Evolutionary conservation across 2,329 filamentous ascomycete genomes (phyloP).

Genomic region (Trichoderma harzianum): DNA sequence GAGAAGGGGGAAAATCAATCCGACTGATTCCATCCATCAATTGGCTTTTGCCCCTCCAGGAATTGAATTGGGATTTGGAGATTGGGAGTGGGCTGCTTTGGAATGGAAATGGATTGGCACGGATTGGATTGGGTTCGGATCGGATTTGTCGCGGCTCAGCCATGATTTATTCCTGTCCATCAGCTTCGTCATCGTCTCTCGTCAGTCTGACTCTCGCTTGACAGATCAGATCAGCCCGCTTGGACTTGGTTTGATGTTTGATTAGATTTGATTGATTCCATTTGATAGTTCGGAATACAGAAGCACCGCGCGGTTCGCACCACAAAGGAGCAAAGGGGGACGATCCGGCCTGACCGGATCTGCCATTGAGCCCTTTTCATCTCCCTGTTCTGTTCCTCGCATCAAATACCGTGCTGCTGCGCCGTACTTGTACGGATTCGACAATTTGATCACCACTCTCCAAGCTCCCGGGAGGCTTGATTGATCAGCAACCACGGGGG

Average conservation of each 20-base stretch:
- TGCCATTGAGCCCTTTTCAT: not conserved
- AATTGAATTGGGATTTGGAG: not conserved
- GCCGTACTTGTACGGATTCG: not conserved
- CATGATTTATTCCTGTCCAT: not conserved
- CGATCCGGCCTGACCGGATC: constrained; percentile 14
- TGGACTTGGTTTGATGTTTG: not conserved
- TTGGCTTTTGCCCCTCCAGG: not conserved
- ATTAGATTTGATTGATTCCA: not conserved
- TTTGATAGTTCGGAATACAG: not conserved
- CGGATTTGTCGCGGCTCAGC: not conserved
- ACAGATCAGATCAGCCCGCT: constrained; percentile 4
- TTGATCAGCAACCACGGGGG: constrained; percentile 11
- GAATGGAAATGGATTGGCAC: not conserved
- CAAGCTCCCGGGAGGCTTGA: not conserved
- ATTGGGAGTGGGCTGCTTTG: not conserved
- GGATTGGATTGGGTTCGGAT: constrained; percentile 6
- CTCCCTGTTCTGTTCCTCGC: not conserved
- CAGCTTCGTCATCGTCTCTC: constrained; percentile 9
- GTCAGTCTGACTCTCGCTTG: constrained; percentile 9
- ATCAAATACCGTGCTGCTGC: not conserved
- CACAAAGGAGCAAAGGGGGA: not conserved
- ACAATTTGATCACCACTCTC: not conserved
- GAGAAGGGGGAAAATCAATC: not conserved
- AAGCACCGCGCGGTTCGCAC: not conserved
- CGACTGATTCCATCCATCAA: not conserved